Percentiles rank a stretch among this genome's conserved stretches.
These are phyloP conservation scores for Blastomyces gilchristii DNA, from an alignment of 2,329 filamentous ascomycete genomes.

Conservation along the genomic window DNA sequence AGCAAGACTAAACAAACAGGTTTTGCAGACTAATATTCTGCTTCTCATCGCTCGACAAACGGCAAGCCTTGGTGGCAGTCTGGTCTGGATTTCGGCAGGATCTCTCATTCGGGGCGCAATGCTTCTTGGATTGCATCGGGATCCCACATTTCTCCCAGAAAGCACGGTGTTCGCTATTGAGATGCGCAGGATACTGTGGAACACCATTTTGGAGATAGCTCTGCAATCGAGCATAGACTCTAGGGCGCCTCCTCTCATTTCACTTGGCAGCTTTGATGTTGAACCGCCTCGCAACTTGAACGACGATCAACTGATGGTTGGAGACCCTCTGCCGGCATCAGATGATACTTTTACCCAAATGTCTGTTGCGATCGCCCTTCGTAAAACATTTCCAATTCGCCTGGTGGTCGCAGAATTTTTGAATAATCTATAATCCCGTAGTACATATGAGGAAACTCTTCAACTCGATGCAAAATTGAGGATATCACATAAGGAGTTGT, in stretches of 20 bases:
- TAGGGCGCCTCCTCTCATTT: constrained; percentile 27
- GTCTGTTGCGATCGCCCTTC: constrained; percentile 41
- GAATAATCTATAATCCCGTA: constrained; percentile 38
- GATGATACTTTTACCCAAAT: constrained; percentile 38
- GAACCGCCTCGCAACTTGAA: constrained; percentile 30
- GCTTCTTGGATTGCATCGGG: constrained; percentile 34
- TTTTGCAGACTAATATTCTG: constrained; percentile 27
- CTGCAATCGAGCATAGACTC: constrained; percentile 29
- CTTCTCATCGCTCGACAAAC: constrained; percentile 27
- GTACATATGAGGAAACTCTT: constrained; percentile 41
- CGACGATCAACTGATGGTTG: constrained; percentile 23
- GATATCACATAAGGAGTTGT: constrained; percentile 35
- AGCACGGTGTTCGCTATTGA: constrained; percentile 34
- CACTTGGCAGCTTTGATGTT: constrained; percentile 30
- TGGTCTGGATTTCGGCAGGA: constrained; percentile 30
- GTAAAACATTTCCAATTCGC: constrained; percentile 37
- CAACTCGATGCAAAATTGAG: constrained; percentile 40
- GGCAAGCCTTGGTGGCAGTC: constrained; percentile 24
- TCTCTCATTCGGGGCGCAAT: constrained; percentile 34
- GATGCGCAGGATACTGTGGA: constrained; percentile 38
- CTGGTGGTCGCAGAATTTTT: constrained; percentile 38
- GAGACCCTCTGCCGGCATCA: constrained; percentile 22
- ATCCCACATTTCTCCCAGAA: constrained; percentile 27
- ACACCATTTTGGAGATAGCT: constrained; percentile 35
- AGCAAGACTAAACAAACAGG: constrained; percentile 22